phyloP scores from a whole-genome alignment of 805 yeast genomes.

The Middelhovenomyces tepae region DNA sequence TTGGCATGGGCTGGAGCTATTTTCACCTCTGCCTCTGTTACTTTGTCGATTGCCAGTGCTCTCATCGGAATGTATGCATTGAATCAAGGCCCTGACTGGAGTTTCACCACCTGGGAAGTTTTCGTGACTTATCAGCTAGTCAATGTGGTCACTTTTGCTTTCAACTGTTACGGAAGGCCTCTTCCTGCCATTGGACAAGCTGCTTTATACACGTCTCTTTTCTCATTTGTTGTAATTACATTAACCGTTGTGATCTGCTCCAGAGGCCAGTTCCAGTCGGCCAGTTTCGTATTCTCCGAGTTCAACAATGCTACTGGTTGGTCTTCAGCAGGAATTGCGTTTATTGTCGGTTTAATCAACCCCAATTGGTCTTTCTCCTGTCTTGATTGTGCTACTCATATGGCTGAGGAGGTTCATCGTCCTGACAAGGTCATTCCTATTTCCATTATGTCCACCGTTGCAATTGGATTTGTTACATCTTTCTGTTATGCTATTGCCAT shows the following conservation, averaged over 20 bases:
- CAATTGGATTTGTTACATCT: conserved; percentile 55
- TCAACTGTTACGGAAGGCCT: conserved; percentile 21
- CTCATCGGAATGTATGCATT: conserved; percentile 43
- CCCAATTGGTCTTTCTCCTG: conserved; percentile 66
- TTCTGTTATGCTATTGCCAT: conserved; percentile 25
- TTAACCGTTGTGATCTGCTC: conserved; percentile 45
- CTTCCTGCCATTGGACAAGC: conserved; percentile 43
- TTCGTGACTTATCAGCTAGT: conserved; percentile 21
- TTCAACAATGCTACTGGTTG: conserved; percentile 55
- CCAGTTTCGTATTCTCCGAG: conserved; percentile 45
- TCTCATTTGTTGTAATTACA: conserved; percentile 46
- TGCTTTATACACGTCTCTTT: conserved; percentile 44
- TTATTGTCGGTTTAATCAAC: conserved; percentile 61
- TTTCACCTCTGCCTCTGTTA: conserved; percentile 53
- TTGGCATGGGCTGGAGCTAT: conserved; percentile 54
- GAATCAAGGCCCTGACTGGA: conserved; percentile 29
- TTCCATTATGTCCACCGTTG: conserved; percentile 53
- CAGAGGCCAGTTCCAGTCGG: conserved; percentile 42
- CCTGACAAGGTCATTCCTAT: conserved; percentile 55
- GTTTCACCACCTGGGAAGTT: conserved; percentile 21
- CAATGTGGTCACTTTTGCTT: conserved; percentile 15
- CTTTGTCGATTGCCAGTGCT: conserved; percentile 44
- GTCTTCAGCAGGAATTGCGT: conserved; percentile 49
- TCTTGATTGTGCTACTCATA: conserved; percentile 61
- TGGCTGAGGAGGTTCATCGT: conserved; percentile 55